phyloP scores from a whole-genome alignment of 2,329 filamentous ascomycete species.

The Furcasterigmium sp. region DNA sequence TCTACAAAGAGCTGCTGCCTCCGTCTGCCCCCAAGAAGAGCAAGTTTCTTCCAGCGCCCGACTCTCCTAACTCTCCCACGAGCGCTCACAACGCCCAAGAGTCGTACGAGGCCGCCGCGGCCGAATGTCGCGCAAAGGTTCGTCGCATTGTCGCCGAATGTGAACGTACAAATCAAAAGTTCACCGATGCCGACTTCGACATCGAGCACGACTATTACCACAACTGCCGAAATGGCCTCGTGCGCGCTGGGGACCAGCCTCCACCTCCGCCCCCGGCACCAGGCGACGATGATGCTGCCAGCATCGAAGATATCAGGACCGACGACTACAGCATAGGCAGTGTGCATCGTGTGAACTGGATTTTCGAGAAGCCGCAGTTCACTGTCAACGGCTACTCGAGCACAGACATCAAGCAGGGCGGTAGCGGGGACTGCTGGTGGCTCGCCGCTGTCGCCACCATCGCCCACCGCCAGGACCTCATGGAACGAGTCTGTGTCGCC shows the following conservation, averaged over 20 bases:
- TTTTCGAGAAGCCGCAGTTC: conserved; percentile 35
- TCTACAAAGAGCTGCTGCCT: conserved; percentile 28
- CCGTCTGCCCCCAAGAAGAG: conserved; percentile 16
- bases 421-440: conserved; percentile 67
- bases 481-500: conserved; percentile 62
- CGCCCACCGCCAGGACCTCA: conserved; percentile 58
- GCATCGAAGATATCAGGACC: background rate
- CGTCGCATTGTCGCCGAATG: conserved; percentile 33
- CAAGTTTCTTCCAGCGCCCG: background rate
- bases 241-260: conserved; percentile 9
- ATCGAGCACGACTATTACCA: conserved; percentile 29
- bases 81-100: conserved; percentile 41
- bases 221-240: conserved; percentile 30
- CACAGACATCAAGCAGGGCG: conserved; percentile 36
- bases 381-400: conserved; percentile 32
- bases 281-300: conserved; percentile 1
- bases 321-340: conserved; percentile 25
- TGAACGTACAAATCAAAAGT: conserved; percentile 38
- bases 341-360: conserved; percentile 36
- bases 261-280: background rate
- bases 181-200: conserved; percentile 38
- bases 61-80: conserved; percentile 24
- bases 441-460: conserved; percentile 65
- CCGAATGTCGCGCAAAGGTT: conserved; percentile 33
- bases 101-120: conserved; percentile 34